Percentiles rank a stretch among this genome's conserved stretches.
Conservation (phyloP, 1,139 yeast genomes). For the Lodderomyces parapsilosis region DNA sequence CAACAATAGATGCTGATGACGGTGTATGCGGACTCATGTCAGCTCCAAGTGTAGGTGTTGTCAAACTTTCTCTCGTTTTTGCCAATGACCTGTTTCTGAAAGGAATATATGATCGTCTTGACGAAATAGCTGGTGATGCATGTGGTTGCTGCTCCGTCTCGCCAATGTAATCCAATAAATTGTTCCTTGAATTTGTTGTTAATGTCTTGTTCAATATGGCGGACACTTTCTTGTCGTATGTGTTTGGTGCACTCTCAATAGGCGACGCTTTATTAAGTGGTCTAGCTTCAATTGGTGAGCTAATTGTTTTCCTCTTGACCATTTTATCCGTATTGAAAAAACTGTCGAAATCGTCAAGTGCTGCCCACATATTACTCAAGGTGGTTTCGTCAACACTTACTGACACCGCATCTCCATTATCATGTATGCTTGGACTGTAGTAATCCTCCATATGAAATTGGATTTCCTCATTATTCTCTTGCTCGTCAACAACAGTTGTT, state of each 20-base stretch:
- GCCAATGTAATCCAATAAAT: constrained; percentile 63
- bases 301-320: constrained; percentile 25
- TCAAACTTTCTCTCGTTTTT: constrained; percentile 16
- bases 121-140: constrained; percentile 18
- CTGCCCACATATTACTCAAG: constrained; percentile 92
- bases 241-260: constrained; percentile 72
- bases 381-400: constrained; percentile 64
- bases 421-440: constrained; percentile 35
- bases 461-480: constrained; percentile 42
- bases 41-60: constrained; percentile 17
- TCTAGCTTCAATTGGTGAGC: not conserved
- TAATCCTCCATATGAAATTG: constrained; percentile 71
- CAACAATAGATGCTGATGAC: not conserved
- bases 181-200: constrained; percentile 71
- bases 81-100: constrained; percentile 28
- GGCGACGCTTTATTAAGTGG: constrained; percentile 20
- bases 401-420: constrained; percentile 33
- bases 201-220: constrained; percentile 71
- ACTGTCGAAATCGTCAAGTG: constrained; percentile 89
- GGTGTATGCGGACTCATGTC: not conserved
- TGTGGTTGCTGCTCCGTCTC: constrained; percentile 19
- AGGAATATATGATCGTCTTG: constrained; percentile 44
- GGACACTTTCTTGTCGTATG: constrained; percentile 78
- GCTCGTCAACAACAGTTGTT: constrained; percentile 26
- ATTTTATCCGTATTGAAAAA: constrained; percentile 76